These are phyloP conservation scores for Staphylotrichum tortipilum DNA, from an alignment of 495 filamentous ascomycete species.

Conservation along the genomic window DNA sequence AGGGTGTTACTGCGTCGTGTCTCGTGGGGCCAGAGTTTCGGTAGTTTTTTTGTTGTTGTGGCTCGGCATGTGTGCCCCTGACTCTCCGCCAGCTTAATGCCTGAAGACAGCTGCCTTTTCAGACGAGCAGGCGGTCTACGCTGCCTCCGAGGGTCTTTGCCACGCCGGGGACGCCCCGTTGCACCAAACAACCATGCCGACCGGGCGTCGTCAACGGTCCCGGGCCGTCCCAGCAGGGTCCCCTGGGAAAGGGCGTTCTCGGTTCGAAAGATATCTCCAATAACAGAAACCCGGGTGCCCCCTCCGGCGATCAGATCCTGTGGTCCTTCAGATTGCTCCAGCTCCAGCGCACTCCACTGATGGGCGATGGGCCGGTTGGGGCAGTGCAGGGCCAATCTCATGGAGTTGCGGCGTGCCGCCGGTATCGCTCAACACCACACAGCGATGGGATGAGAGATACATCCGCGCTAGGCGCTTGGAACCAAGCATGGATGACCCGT, in stretches of 20 bases:
- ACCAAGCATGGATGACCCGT: no score
- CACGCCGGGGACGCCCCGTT: background rate
- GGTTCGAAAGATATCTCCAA: background rate
- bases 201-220: background rate
- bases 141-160: no score
- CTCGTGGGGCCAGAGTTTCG: no score
- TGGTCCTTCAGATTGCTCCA: no score
- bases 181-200: background rate
- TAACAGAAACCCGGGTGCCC: background rate
- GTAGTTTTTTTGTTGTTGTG: no score
- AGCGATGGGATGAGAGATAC: no score
- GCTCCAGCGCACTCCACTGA: background rate
- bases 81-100: background rate
- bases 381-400: background rate
- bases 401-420: background rate
- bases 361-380: background rate
- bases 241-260: background rate
- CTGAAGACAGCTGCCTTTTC: background rate
- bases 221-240: background rate
- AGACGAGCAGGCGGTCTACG: background rate
- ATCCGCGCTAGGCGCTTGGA: conserved; percentile 3
- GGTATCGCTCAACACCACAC: background rate
- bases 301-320: background rate
- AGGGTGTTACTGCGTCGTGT: no score
- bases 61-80: background rate